These are phyloP conservation scores for Talaromyces sp. DNA, from an alignment of 2,329 filamentous ascomycete genomes.

Conservation along the genomic window DNA sequence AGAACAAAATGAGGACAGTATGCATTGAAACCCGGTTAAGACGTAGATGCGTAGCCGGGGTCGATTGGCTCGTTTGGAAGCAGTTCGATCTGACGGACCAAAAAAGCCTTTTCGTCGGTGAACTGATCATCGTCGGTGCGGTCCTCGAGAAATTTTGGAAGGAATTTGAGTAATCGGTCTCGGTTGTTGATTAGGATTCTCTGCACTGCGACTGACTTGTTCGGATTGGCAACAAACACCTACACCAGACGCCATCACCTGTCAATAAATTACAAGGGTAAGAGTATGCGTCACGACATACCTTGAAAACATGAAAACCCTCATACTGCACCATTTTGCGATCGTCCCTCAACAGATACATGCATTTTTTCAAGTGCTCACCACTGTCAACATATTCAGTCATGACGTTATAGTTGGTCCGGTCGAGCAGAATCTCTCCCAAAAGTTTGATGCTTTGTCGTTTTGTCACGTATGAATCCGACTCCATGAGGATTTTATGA, in stretches of 20 bases:
- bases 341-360: constrained; percentile 93
- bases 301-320: constrained; percentile 98
- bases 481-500: constrained; percentile 81
- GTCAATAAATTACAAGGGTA: constrained; percentile 13
- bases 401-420: constrained; percentile 97
- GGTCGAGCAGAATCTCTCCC: constrained; percentile 87
- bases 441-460: constrained; percentile 96
- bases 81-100: constrained; percentile 82
- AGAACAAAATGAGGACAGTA: neutral
- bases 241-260: constrained; percentile 21
- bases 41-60: constrained; percentile 21
- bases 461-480: constrained; percentile 95
- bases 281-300: constrained; percentile 20
- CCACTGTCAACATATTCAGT: constrained; percentile 92
- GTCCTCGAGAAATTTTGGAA: constrained; percentile 89
- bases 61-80: constrained; percentile 38
- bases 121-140: constrained; percentile 97
- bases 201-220: constrained; percentile 94
- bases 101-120: constrained; percentile 92
- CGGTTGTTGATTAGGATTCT: constrained; percentile 95
- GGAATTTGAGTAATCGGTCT: constrained; percentile 80
- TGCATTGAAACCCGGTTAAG: constrained; percentile 15
- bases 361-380: constrained; percentile 95
- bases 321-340: constrained; percentile 99
- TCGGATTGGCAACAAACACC: constrained; percentile 97